Conservation (phyloP, 1,139 yeast species). For the Petasospora fabianii region DNA sequence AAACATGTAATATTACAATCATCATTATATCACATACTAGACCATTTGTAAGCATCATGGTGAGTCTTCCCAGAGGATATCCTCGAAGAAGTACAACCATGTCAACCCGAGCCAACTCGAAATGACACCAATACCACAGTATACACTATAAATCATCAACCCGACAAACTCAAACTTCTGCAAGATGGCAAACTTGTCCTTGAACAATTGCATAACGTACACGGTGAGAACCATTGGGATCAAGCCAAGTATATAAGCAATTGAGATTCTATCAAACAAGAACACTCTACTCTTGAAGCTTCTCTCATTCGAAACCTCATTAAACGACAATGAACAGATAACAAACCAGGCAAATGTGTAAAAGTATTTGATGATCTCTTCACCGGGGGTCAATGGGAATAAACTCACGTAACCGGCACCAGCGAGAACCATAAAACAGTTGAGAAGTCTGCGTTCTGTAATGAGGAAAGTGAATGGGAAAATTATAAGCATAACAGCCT, state of each 20-base stretch:
- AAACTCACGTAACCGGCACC: constrained; percentile 84
- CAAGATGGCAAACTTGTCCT: constrained; percentile 46
- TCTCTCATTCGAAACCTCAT: constrained; percentile 55
- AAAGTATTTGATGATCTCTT: constrained; percentile 66
- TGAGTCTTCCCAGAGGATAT: constrained; percentile 50
- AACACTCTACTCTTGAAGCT: constrained; percentile 44
- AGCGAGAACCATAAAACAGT: constrained; percentile 62
- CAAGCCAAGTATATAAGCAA: constrained; percentile 65
- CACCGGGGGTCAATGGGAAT: constrained; percentile 81
- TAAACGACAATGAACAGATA: constrained; percentile 67
- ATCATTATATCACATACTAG: too few relatives aligned
- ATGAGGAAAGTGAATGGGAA: constrained; percentile 84
- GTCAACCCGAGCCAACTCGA: constrained; percentile 87
- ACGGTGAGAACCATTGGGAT: constrained; percentile 58
- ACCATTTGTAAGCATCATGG: too few relatives aligned
- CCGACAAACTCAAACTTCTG: constrained; percentile 66
- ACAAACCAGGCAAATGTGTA: constrained; percentile 86
- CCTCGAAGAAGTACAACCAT: constrained; percentile 84
- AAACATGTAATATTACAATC: neutral
- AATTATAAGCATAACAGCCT: constrained; percentile 86
- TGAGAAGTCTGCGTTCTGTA: constrained; percentile 65
- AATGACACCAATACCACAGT: constrained; percentile 81
- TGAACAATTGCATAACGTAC: constrained; percentile 54
- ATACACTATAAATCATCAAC: constrained; percentile 78
- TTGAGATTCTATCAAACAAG: constrained; percentile 67